phyloP scores from a whole-genome alignment of 2,329 filamentous ascomycete species.

The Phialophora macrospora region DNA sequence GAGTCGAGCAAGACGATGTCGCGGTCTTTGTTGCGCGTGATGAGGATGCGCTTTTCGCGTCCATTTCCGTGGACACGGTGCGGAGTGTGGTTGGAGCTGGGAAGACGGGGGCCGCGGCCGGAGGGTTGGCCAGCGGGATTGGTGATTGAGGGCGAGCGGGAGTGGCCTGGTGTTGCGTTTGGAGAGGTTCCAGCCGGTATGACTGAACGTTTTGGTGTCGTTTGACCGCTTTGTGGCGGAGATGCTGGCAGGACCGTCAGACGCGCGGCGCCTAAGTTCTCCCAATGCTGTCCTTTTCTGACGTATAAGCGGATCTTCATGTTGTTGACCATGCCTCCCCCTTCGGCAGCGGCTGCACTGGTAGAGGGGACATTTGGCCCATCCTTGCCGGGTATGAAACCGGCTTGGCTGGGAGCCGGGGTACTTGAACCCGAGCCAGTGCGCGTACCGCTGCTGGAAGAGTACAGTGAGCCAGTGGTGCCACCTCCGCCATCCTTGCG shows the following conservation, averaged over 20 bases:
- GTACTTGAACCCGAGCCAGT: slow-evolving; percentile 49
- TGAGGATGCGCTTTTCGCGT: slow-evolving; percentile 82
- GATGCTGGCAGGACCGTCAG: slow-evolving; percentile 75
- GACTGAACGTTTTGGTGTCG: slow-evolving; percentile 34
- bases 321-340: slow-evolving; percentile 70
- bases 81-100: slow-evolving; percentile 39
- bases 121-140: slow-evolving; percentile 25
- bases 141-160: slow-evolving; percentile 41
- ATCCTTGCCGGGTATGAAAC: slow-evolving; percentile 61
- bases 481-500: slow-evolving; percentile 44
- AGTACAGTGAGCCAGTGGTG: slow-evolving; percentile 58
- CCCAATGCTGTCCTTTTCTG: slow-evolving; percentile 78
- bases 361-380: slow-evolving; percentile 48
- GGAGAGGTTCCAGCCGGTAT: slow-evolving; percentile 34
- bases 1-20: slow-evolving; percentile 76
- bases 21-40: slow-evolving; percentile 67
- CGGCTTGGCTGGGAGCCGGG: slow-evolving; percentile 48
- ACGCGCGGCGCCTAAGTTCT: slow-evolving; percentile 83
- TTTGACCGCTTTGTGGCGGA: slow-evolving; percentile 22
- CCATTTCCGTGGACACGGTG: slow-evolving; percentile 62
- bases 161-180: slow-evolving; percentile 24
- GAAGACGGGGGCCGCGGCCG: slow-evolving; percentile 37
- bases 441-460: slow-evolving; percentile 43
- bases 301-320: slow-evolving; percentile 86
- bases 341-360: slow-evolving; percentile 55